Conservation (phyloP, 345 rosid genomes). For the Passiflora organensis region DNA sequence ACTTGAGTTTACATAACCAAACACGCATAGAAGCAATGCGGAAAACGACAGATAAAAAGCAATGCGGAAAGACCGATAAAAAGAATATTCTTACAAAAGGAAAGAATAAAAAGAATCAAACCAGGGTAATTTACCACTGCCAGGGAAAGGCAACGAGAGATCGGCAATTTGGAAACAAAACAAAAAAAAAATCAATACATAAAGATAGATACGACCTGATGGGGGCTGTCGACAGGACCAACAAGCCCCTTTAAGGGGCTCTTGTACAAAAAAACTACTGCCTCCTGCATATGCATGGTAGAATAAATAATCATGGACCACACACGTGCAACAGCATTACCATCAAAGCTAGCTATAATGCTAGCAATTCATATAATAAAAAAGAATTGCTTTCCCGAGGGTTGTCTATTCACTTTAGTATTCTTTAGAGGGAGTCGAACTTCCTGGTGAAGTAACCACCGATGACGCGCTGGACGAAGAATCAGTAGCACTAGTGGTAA, state of each 20-base stretch:
- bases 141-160: background rate
- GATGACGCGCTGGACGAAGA: constrained; percentile 53
- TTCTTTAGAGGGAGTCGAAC: constrained; percentile 42
- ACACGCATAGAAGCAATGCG: too few relatives aligned
- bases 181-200: constrained; percentile 13
- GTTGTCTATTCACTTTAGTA: constrained; percentile 26
- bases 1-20: too few relatives aligned
- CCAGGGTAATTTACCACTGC: constrained; percentile 1
- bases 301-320: constrained; percentile 14
- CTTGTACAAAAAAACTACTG: constrained; percentile 40
- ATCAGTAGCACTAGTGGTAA: constrained; percentile 28
- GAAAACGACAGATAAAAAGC: too few relatives aligned
- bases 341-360: constrained; percentile 10
- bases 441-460: constrained; percentile 31
- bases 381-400: background rate
- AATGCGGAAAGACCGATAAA: too few relatives aligned
- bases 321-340: constrained; percentile 2
- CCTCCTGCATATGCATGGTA: constrained; percentile 11
- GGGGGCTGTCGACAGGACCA: constrained; percentile 21
- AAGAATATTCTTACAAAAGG: too few relatives aligned
- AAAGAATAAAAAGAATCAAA: too few relatives aligned
- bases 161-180: background rate
- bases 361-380: constrained; percentile 13
- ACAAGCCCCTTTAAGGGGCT: constrained; percentile 25
- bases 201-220: constrained; percentile 19